A percentile compares a stretch with the other conserved stretches of the same genome.
phyloP scores from a whole-genome alignment of 495 filamentous ascomycete genomes.

The Elasticomyces elasticus region DNA sequence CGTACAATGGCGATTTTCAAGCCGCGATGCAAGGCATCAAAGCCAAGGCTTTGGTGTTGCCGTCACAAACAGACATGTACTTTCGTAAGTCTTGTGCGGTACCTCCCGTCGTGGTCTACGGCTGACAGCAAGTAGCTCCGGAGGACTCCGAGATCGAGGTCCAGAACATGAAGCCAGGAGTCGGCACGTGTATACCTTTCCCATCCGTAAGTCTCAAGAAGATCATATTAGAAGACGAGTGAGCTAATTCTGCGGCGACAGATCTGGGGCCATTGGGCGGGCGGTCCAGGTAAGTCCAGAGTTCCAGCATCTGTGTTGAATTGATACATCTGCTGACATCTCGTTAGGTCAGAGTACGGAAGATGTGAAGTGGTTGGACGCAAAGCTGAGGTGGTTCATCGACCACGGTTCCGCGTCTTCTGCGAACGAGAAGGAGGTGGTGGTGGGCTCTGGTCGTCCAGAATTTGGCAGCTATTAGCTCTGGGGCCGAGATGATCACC shows the following conservation, averaged over 20 bases:
- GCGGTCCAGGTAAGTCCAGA: too few species aligned
- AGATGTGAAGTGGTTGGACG: constrained; percentile 58
- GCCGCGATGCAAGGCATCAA: constrained; percentile 57
- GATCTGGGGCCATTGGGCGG: constrained; percentile 3
- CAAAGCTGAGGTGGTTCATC: constrained; percentile 45
- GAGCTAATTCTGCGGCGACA: too few species aligned
- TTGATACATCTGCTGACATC: too few species aligned
- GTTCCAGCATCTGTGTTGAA: too few species aligned
- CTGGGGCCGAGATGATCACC: too few species aligned
- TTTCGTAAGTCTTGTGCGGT: constrained; percentile 45
- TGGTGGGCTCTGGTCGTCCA: background rate
- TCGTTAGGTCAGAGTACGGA: constrained; percentile 49
- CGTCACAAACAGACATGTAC: constrained; percentile 59
- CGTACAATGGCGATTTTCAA: constrained; percentile 55
- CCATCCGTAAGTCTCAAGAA: constrained; percentile 61
- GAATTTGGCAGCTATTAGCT: too few species aligned
- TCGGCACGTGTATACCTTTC: constrained; percentile 48
- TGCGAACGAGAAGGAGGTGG: background rate
- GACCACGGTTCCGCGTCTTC: background rate
- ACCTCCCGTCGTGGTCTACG: background rate
- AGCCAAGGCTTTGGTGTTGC: constrained; percentile 56
- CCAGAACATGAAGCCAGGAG: constrained; percentile 48
- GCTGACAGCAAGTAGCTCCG: constrained; percentile 36
- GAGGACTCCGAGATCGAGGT: constrained; percentile 64
- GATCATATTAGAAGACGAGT: too few species aligned